Base-by-base conservation (phyloP, 2,329 filamentous ascomycete species). In the Aspergillus quadricinctus region DNA sequence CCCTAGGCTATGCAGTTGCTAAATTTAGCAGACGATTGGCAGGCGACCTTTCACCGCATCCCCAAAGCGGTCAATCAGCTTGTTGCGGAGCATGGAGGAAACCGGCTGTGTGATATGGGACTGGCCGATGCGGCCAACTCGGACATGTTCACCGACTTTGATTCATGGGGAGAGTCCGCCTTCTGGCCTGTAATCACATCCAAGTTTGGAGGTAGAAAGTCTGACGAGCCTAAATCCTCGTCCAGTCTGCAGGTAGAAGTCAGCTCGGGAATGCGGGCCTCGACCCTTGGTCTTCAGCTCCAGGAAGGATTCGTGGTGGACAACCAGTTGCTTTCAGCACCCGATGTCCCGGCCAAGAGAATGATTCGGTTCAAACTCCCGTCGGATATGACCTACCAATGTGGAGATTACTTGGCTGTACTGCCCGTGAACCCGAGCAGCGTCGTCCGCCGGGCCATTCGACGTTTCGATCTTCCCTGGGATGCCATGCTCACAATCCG, bases 341-440 rank as follows among this genome's bases (percentile, higher is more conserved):
- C 76, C 1, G 78, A 75, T 0, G 79, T 77, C 27, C 76, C 83
- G 0, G 75, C 76, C 40, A 91, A 90, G 76, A 81, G 83, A 25
- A 81, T 87, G 59, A 81, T 90, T 21, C 84, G 85, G 60, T 83
- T 92, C 35, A 81, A 84, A 57, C 78, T 93, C 1, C 89, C 89
- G 0, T 81, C 78, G 0, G 83, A 81, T 51, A 79, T 84, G 77
- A 80, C 79, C 0, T 93, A 92, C 72, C 80, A 82, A 41, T 82
- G 87, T 1, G 90, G 89, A 14, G 89, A 93, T 67, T 93, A 94
- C 68, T 80, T 93, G 0, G 87, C 88, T 0, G 78, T 92, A 2
- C 76, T 92, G 1, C 89, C 89, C 0, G 73, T 89, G 29, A 93
- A 93, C 68, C 84, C 85, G 1, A 78, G 79, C 48, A 73, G 80